These are phyloP conservation scores for Phytophthora meadii DNA, from an alignment of 352 stramenopile genomes.

Conservation along the genomic window DNA sequence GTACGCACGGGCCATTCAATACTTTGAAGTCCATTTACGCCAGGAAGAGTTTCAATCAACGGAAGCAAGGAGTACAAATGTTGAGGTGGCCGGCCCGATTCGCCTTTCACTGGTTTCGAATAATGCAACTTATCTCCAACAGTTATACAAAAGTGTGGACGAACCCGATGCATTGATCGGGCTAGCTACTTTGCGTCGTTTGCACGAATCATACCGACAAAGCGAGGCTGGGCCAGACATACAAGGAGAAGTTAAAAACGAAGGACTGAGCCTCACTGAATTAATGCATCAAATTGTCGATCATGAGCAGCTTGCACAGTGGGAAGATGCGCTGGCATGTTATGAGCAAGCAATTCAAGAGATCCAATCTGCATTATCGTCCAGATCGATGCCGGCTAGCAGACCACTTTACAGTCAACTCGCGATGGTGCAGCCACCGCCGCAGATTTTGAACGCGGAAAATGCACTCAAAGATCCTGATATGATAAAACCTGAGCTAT, in stretches of 20 bases:
- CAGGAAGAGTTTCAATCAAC: slow-evolving; percentile 49
- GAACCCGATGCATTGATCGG: slow-evolving; percentile 71
- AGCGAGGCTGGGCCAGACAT: slow-evolving; percentile 33
- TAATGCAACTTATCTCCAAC: slow-evolving; percentile 75
- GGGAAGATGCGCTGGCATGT: slow-evolving; percentile 78
- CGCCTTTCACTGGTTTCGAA: slow-evolving; percentile 58
- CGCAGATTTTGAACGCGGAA: slow-evolving; percentile 37
- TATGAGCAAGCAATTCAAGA: slow-evolving; percentile 84
- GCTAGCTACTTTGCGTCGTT: slow-evolving; percentile 60
- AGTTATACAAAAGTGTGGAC: slow-evolving; percentile 82
- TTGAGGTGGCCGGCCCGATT: slow-evolving; percentile 40
- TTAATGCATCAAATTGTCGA: slow-evolving; percentile 78
- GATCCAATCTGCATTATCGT: slow-evolving; percentile 59
- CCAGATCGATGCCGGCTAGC: slow-evolving; percentile 29
- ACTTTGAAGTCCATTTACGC: slow-evolving; percentile 76
- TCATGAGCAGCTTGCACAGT: slow-evolving; percentile 73
- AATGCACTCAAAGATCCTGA: slow-evolving; percentile 53
- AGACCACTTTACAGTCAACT: slow-evolving; percentile 29
- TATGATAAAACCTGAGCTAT: slow-evolving; percentile 73
- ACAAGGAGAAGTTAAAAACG: slow-evolving; percentile 32
- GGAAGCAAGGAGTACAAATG: slow-evolving; percentile 23
- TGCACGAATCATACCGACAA: slow-evolving; percentile 54
- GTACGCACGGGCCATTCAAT: slow-evolving; percentile 76
- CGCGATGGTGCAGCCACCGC: slow-evolving; percentile 26
- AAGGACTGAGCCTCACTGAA: slow-evolving; percentile 64